A percentile compares a stretch with the other conserved stretches of the same genome.
phyloP scores from a whole-genome alignment of 1,139 yeast species.

The Debaryomyces psychrophilus region DNA sequence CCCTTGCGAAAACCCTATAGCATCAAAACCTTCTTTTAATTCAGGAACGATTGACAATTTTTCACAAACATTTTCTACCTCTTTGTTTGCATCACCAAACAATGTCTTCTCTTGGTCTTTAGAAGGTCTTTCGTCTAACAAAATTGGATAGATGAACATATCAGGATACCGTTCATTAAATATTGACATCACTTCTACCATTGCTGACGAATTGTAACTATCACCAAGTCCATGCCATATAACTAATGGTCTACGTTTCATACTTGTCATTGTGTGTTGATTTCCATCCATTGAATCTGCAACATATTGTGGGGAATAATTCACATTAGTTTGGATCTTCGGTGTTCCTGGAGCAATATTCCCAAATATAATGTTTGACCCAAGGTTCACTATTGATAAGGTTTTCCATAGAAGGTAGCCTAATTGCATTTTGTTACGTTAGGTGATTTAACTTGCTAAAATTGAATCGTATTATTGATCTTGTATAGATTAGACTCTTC shows the following conservation, averaged over 20 bases:
- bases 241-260: constrained; percentile 53
- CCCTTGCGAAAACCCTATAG: constrained; percentile 83
- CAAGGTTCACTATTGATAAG: background rate
- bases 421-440: background rate
- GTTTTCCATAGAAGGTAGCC: background rate
- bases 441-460: background rate
- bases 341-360: background rate
- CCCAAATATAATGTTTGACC: background rate
- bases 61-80: constrained; percentile 41
- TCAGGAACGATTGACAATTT: constrained; percentile 43
- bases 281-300: background rate
- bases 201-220: constrained; percentile 64
- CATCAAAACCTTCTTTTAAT: constrained; percentile 62
- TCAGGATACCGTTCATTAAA: constrained; percentile 53
- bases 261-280: background rate
- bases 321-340: background rate
- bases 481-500: no score
- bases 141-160: constrained; percentile 55
- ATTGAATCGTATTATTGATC: background rate
- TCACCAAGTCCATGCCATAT: constrained; percentile 90
- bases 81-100: constrained; percentile 60
- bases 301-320: constrained; percentile 2
- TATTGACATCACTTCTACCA: constrained; percentile 48
- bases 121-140: constrained; percentile 50
- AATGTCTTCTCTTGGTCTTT: constrained; percentile 59